Conservation (phyloP, 2,329 filamentous ascomycete species). For the Aspergillus thermomutatus region DNA sequence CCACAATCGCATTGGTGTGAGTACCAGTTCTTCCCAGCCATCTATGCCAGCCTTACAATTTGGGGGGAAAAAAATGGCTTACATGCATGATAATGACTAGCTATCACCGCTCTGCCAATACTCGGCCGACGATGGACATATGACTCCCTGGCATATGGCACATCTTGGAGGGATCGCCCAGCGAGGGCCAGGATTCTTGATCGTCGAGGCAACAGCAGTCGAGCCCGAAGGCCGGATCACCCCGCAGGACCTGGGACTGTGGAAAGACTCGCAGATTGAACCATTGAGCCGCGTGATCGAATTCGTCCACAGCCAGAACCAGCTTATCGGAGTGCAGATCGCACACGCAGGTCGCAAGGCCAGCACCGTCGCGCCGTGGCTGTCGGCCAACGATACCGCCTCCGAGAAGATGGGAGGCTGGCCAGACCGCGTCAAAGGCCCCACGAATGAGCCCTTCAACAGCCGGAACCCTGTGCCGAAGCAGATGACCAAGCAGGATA, state of each 20-base stretch:
- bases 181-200: conserved; percentile 69
- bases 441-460: conserved; percentile 60
- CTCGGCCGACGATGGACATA: conserved; percentile 66
- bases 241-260: conserved; percentile 60
- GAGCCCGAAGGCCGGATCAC: conserved; percentile 75
- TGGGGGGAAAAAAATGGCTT: not conserved
- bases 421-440: conserved; percentile 53
- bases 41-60: not conserved
- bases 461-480: conserved; percentile 60
- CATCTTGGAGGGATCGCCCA: conserved; percentile 76
- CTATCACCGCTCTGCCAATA: conserved; percentile 63
- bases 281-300: conserved; percentile 66
- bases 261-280: conserved; percentile 78
- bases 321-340: conserved; percentile 75
- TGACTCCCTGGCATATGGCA: conserved; percentile 76
- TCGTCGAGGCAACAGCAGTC: conserved; percentile 76
- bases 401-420: conserved; percentile 52
- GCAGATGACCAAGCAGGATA: conserved; percentile 66
- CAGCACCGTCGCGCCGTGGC: conserved; percentile 54
- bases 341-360: conserved; percentile 72
- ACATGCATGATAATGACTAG: not conserved
- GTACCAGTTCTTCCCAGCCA: not conserved
- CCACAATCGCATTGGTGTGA: conserved; percentile 42
- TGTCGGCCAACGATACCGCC: conserved; percentile 35
- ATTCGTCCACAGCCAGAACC: conserved; percentile 74